phyloP scores from a whole-genome alignment of 2,329 filamentous ascomycete genomes.

The Lachnellula cervina region DNA sequence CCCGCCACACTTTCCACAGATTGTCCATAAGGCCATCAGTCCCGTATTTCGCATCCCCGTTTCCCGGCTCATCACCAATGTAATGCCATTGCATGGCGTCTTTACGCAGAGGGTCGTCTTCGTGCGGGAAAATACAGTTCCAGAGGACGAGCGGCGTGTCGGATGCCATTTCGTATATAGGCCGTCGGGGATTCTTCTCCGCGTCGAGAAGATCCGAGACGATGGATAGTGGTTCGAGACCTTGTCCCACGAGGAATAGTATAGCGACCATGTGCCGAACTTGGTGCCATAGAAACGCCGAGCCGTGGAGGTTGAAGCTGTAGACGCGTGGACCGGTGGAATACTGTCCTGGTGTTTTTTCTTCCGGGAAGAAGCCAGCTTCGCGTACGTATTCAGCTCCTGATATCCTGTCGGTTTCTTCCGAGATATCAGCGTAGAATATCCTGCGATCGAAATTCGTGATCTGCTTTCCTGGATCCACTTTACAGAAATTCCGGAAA shows the following conservation, averaged over 20 bases:
- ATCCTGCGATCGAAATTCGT: constrained; percentile 76
- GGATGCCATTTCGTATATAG: constrained; percentile 84
- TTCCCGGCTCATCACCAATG: constrained; percentile 60
- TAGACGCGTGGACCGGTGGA: constrained; percentile 61
- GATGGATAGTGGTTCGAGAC: constrained; percentile 70
- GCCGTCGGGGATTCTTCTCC: constrained; percentile 64
- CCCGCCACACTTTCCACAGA: constrained; percentile 79
- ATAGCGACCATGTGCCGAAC: constrained; percentile 91
- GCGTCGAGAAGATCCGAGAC: constrained; percentile 73
- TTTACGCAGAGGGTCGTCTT: constrained; percentile 37
- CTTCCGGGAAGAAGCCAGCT: constrained; percentile 39
- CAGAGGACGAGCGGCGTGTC: constrained; percentile 89
- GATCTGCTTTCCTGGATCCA: constrained; percentile 86
- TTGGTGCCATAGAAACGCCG: constrained; percentile 96
- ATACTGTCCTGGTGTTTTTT: background rate
- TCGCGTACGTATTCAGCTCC: constrained; percentile 52
- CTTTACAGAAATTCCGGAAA: constrained; percentile 95
- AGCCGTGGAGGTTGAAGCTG: constrained; percentile 82
- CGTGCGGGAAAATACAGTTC: constrained; percentile 82
- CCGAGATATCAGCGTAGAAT: constrained; percentile 73
- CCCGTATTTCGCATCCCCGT: constrained; percentile 57
- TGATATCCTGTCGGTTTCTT: constrained; percentile 52
- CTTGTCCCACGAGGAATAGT: constrained; percentile 88
- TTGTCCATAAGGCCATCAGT: constrained; percentile 63
- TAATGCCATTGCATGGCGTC: constrained; percentile 76